These are phyloP conservation scores for Lecanicillium sp. DNA, from an alignment of 2,329 filamentous ascomycete species.

Conservation along the genomic window DNA sequence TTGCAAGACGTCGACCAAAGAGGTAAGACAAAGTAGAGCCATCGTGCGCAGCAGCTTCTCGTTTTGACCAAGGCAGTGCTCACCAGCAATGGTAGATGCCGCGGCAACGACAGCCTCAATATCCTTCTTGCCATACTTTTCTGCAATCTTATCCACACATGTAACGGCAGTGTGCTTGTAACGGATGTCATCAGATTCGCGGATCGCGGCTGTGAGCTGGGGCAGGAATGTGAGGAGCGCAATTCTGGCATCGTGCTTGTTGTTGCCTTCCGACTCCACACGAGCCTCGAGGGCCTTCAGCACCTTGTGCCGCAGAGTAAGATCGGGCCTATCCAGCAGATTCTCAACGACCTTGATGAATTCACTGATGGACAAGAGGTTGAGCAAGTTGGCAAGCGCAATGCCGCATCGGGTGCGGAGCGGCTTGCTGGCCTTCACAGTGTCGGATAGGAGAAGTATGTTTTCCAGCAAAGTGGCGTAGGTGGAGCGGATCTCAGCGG, in stretches of 20 bases:
- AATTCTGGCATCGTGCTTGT: conserved; percentile 60
- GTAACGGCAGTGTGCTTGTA: conserved; percentile 82
- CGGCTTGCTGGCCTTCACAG: conserved; percentile 49
- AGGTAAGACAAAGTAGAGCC: conserved; percentile 83
- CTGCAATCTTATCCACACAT: conserved; percentile 87
- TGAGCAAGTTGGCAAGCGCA: conserved; percentile 72
- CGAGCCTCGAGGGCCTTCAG: conserved; percentile 75
- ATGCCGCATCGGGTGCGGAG: conserved; percentile 58
- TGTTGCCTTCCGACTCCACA: conserved; percentile 65
- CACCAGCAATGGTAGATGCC: conserved; percentile 69
- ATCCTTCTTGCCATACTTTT: conserved; percentile 94
- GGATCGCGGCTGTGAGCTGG: conserved; percentile 69
- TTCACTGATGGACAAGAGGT: conserved; percentile 77
- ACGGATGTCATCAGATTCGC: conserved; percentile 62
- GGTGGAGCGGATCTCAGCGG: conserved; percentile 59
- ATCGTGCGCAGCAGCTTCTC: conserved; percentile 71
- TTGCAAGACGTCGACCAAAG: conserved; percentile 79
- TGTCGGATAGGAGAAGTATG: conserved; percentile 59
- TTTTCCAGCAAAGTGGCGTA: conserved; percentile 64
- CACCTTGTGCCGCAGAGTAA: conserved; percentile 72
- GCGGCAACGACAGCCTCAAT: conserved; percentile 68
- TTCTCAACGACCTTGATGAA: conserved; percentile 84
- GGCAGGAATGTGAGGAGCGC: conserved; percentile 74
- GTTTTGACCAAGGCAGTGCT: conserved; percentile 67
- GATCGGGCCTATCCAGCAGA: conserved; percentile 68